phyloP scores from a whole-genome alignment of 78 protist species.

The Dictyostelium capitatum region DNA sequence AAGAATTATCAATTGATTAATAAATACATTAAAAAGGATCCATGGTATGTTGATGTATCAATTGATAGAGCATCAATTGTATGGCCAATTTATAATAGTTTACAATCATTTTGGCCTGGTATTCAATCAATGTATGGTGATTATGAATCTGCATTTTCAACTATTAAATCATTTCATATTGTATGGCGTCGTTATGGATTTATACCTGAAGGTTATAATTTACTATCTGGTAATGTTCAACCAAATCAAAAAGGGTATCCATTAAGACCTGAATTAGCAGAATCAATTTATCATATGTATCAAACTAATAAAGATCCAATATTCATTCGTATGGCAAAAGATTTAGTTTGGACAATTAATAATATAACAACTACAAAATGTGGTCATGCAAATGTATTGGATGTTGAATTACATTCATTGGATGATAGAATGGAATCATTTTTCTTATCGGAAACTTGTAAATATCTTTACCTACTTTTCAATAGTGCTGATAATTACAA shows the following conservation, averaged over 20 bases:
- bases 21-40: conserved; percentile 29
- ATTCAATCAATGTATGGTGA: conserved; percentile 70
- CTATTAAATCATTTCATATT: conserved; percentile 27
- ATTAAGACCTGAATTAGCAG: conserved; percentile 95
- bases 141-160: conserved; percentile 29
- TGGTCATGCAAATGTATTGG: conserved; percentile 85
- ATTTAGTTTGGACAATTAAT: conserved; percentile 29
- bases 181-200: conserved; percentile 87
- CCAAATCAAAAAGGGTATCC: conserved; percentile 79
- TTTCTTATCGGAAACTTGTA: conserved; percentile 95
- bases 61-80: conserved; percentile 79
- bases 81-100: conserved; percentile 69
- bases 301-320: conserved; percentile 48
- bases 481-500: conserved; percentile 27
- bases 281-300: conserved; percentile 87
- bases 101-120: conserved; percentile 94
- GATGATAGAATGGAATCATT: conserved; percentile 94
- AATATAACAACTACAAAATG: conserved; percentile 62
- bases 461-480: conserved; percentile 94
- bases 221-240: conserved; percentile 33
- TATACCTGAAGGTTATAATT: conserved; percentile 90
- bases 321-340: conserved; percentile 54
- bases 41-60: conserved; percentile 87
- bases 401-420: conserved; percentile 65
- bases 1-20: background rate